phyloP scores from a whole-genome alignment of 1,284 basidiomycete genomes.

The Cutaneotrichosporon sp. region DNA sequence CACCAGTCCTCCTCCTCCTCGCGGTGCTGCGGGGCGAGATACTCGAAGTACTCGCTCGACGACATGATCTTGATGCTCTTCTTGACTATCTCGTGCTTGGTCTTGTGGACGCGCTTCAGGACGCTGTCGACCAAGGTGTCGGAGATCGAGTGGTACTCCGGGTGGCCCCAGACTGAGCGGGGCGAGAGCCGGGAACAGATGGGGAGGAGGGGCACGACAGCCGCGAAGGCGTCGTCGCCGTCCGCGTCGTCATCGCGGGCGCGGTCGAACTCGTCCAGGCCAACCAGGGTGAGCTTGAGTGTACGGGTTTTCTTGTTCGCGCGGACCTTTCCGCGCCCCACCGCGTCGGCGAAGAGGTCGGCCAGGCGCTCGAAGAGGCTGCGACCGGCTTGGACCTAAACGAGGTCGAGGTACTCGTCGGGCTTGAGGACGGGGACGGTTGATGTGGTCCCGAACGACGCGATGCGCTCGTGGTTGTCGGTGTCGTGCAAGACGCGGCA shows the following conservation, averaged over 20 bases:
- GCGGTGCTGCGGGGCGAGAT: neutral
- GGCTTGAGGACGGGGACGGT: too few species aligned
- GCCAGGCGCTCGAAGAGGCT: too few species aligned
- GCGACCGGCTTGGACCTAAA: too few species aligned
- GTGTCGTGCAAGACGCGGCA: too few species aligned
- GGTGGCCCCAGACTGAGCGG: neutral
- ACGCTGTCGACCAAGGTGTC: neutral
- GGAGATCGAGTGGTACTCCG: neutral
- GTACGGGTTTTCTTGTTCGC: neutral
- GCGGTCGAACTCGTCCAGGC: neutral
- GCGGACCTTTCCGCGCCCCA: too few species aligned
- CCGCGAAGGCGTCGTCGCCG: neutral
- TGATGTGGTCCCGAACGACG: too few species aligned
- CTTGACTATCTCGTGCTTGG: too few species aligned
- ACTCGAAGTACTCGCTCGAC: neutral
- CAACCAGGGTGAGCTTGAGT: neutral
- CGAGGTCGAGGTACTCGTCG: too few species aligned
- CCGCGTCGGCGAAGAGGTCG: too few species aligned
- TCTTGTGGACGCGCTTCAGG: too few species aligned
- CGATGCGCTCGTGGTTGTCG: neutral
- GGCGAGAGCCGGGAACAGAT: too few species aligned
- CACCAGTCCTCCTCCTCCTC: neutral
- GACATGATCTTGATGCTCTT: neutral
- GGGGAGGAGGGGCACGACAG: neutral
- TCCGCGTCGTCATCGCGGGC: neutral